A percentile compares a stretch with the other conserved stretches of the same genome.
Evolutionary conservation across 202 grass and related monocot genomes (phyloP).

Genomic region (Setaria italica): DNA sequence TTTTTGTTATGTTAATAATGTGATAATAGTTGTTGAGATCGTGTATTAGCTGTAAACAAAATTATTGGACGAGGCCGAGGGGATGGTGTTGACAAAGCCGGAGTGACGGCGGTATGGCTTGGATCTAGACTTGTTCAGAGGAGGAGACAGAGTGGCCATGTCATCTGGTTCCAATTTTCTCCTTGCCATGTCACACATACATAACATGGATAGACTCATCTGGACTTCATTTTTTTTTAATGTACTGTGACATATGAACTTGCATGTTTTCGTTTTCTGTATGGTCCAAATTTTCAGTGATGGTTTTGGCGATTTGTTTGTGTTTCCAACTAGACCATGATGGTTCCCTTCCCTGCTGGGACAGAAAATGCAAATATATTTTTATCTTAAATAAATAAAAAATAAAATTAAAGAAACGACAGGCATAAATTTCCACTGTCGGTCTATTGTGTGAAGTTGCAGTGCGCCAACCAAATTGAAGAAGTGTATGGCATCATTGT

Average conservation of each 20-base stretch:
- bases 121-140: slow-evolving; percentile 24
- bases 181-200: neutral
- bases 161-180: neutral
- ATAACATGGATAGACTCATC: neutral
- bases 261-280: neutral
- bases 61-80: neutral
- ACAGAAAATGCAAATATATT: neutral
- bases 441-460: slow-evolving; percentile 8
- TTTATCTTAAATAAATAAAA: neutral
- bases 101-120: slow-evolving; percentile 23
- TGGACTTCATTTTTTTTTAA: neutral
- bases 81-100: slow-evolving; percentile 43
- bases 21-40: neutral
- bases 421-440: neutral
- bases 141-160: slow-evolving; percentile 5
- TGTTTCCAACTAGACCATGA: neutral
- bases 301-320: neutral
- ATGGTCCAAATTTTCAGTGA: neutral
- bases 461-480: slow-evolving; percentile 4
- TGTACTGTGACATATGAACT: neutral
- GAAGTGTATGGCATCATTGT: slow-evolving; percentile 2
- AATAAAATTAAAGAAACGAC: neutral
- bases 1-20: neutral
- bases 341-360: neutral
- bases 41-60: neutral